Conservation (phyloP, 305 asterid species). For the Solanum hybrid region DNA sequence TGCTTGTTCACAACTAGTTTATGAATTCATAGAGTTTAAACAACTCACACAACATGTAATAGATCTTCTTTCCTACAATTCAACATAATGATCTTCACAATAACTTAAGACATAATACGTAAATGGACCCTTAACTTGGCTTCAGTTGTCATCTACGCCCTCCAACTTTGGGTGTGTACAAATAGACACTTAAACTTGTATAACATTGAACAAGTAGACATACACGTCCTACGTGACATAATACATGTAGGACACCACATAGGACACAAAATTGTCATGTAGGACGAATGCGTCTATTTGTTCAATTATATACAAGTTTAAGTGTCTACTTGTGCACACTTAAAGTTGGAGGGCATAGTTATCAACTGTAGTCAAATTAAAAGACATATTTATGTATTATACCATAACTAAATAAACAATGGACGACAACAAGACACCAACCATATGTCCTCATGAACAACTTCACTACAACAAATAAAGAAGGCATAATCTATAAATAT, state of each 20-base stretch:
- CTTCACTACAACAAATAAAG: not conserved
- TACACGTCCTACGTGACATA: not conserved
- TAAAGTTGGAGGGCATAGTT: not conserved
- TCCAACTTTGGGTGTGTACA: not conserved
- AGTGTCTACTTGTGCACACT: too few relatives aligned
- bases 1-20: not conserved
- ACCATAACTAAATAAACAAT: not conserved
- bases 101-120: not conserved
- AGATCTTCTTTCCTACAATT: not conserved
- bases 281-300: not conserved
- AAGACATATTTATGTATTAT: too few relatives aligned
- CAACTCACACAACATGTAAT: not conserved
- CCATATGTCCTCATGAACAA: not conserved
- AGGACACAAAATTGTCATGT: not conserved
- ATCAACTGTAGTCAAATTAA: not conserved
- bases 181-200: too few relatives aligned
- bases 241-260: not conserved
- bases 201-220: not conserved
- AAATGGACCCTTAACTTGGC: not conserved
- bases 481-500: not conserved
- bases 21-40: not conserved
- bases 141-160: not conserved
- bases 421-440: not conserved
- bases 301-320: too few relatives aligned
- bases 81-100: not conserved